A percentile compares a stretch with the other conserved stretches of the same genome.
phyloP scores from a whole-genome alignment of 2,329 filamentous ascomycete species.

The Pseudogymnoascus sp. region DNA sequence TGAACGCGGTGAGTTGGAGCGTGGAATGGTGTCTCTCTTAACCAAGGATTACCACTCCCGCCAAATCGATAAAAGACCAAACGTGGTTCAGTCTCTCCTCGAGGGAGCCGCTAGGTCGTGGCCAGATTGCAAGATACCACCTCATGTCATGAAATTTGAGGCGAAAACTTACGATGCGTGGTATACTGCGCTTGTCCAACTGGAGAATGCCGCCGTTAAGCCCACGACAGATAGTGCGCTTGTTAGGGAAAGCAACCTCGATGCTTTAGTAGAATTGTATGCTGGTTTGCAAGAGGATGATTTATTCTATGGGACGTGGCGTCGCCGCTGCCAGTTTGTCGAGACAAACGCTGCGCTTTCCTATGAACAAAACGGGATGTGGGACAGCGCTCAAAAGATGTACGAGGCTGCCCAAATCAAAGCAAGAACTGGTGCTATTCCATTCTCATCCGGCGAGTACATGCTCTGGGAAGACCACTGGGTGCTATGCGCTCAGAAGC shows the following conservation, averaged over 20 bases:
- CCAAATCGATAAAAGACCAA: slow-evolving; percentile 89
- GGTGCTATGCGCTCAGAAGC: slow-evolving; percentile 93
- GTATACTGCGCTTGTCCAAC: slow-evolving; percentile 87
- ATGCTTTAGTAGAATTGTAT: slow-evolving; percentile 92
- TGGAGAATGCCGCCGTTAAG: slow-evolving; percentile 80
- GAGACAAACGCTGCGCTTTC: slow-evolving; percentile 96
- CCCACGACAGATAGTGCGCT: slow-evolving; percentile 70
- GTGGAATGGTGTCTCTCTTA: slow-evolving; percentile 78
- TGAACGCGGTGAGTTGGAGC: slow-evolving; percentile 81
- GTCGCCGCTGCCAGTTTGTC: slow-evolving; percentile 87
- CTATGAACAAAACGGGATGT: slow-evolving; percentile 98
- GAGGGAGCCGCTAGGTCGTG: slow-evolving; percentile 77
- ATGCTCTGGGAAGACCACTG: slow-evolving; percentile 99
- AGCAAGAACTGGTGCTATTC: slow-evolving; percentile 87
- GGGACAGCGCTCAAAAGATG: slow-evolving; percentile 96
- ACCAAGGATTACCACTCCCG: slow-evolving; percentile 94
- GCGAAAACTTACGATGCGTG: slow-evolving; percentile 91
- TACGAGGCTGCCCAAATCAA: slow-evolving; percentile 97
- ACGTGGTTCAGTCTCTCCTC: slow-evolving; percentile 86
- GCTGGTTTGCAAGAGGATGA: slow-evolving; percentile 88
- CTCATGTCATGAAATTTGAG: slow-evolving; percentile 91
- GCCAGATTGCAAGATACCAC: slow-evolving; percentile 84
- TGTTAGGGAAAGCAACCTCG: slow-evolving; percentile 87
- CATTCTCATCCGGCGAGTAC: slow-evolving; percentile 93
- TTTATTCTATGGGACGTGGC: slow-evolving; percentile 95